Conservation (phyloP, 805 yeast species). For the Monosporozyma unispora region DNA sequence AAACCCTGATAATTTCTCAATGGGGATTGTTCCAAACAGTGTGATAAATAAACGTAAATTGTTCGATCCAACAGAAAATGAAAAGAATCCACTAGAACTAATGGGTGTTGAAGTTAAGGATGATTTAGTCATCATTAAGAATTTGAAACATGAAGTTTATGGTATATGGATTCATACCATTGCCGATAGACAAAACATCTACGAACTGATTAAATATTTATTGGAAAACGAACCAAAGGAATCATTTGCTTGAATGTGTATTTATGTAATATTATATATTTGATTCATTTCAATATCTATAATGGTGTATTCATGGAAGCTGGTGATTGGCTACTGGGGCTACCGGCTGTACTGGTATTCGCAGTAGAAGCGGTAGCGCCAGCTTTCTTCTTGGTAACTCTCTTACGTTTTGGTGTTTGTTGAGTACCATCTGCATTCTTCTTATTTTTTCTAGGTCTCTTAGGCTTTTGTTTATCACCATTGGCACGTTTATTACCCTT, state of each 20-base stretch:
- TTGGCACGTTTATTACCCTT: conserved; percentile 3
- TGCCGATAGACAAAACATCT: conserved; percentile 53
- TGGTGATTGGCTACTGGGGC: neutral
- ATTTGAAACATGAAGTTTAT: conserved; percentile 57
- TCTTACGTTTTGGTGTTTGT: conserved; percentile 21
- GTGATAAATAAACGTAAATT: conserved; percentile 35
- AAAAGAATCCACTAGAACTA: conserved; percentile 31
- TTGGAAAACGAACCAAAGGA: conserved; percentile 29
- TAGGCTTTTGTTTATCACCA: conserved; percentile 20
- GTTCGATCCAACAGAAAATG: conserved; percentile 25
- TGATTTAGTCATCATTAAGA: conserved; percentile 60
- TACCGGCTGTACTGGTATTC: conserved; percentile 2
- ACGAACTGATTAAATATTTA: conserved; percentile 34
- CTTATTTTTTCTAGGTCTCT: conserved; percentile 26
- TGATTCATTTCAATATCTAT: neutral
- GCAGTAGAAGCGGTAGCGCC: conserved; percentile 1
- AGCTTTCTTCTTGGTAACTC: conserved; percentile 22
- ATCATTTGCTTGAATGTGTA: conserved; percentile 19
- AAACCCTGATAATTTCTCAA: conserved; percentile 60
- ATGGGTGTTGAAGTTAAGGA: conserved; percentile 63
- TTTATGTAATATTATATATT: neutral
- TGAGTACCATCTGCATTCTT: conserved; percentile 10
- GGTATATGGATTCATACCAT: conserved; percentile 74
- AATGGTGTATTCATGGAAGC: neutral
- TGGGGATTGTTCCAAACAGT: conserved; percentile 56